Percentiles rank a stretch among this genome's conserved stretches.
These are phyloP conservation scores for Niebla homalea DNA, from an alignment of 495 filamentous ascomycete genomes.

Conservation along the genomic window DNA sequence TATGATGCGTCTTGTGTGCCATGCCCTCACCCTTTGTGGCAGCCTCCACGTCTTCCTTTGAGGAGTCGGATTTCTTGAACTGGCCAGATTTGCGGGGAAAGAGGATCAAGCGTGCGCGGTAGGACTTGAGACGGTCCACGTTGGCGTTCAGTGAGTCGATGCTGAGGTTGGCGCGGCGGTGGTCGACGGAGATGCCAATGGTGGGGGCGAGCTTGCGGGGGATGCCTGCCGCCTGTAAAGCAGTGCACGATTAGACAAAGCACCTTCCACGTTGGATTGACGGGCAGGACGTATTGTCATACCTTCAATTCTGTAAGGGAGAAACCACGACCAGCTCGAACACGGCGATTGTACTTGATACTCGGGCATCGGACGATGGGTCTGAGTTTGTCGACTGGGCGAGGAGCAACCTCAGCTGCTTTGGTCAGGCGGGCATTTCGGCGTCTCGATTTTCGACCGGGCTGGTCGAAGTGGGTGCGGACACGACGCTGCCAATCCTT, in stretches of 20 bases:
- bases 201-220: constrained; percentile 86
- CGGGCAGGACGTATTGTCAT: constrained; percentile 21
- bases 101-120: constrained; percentile 86
- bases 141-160: constrained; percentile 86
- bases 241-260: constrained; percentile 5
- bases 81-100: constrained; percentile 93
- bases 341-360: constrained; percentile 97
- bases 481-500: constrained; percentile 99
- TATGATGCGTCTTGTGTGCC: constrained; percentile 38
- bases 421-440: constrained; percentile 80
- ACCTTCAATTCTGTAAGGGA: constrained; percentile 96
- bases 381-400: constrained; percentile 91
- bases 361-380: constrained; percentile 90
- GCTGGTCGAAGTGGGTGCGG: constrained; percentile 97
- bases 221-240: constrained; percentile 75
- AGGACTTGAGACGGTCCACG: constrained; percentile 90
- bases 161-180: constrained; percentile 90
- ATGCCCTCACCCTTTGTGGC: constrained; percentile 51
- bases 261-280: neutral
- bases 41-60: constrained; percentile 69
- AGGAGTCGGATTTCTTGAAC: constrained; percentile 78
- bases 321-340: constrained; percentile 94
- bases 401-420: constrained; percentile 85
- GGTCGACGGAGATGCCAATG: constrained; percentile 93
- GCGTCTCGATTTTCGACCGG: constrained; percentile 84